Evolutionary conservation across 1,284 basidiomycete genomes (phyloP), one percentile per base, ranked within the genome.

Genomic region (Cutaneotrichosporon cutaneum): DNA sequence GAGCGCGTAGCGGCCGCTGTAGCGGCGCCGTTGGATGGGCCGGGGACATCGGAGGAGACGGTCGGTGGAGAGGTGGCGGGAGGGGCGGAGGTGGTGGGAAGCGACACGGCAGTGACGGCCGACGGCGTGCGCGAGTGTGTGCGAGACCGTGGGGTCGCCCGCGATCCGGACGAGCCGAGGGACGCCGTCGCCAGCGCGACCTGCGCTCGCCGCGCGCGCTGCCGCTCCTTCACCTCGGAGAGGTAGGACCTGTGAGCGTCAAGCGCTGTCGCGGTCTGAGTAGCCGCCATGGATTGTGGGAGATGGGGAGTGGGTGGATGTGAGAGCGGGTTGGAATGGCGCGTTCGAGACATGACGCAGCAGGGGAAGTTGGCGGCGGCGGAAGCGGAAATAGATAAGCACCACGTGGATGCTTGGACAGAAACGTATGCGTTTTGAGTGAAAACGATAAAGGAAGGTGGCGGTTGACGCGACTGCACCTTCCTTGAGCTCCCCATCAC

Each of bases 201-300:
- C 78, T 26, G 65, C 66, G 30, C 52, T 11, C 82, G 79, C 62
- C 82, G 80, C 22, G 66, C 67, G 50, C 77, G 76, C 65, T 86
- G 84, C 0, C 78, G 72, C 14, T 75, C 72, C 21, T 82, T 81
- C 1, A 84, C 78, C 36, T 78, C 77, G 22, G 75, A 62, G 54
- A 84, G 64, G 60, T 85, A 81, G 10, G 78, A 76, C 42, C 69
- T 67, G 71, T 88, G 87, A 3, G 80, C 75, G 0, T 81, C 74
- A 59, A 88, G 82, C 13, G 68, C 22, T 6, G 36, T 39, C 18
- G 36, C 14, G 13, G 36, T 39, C 14, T 39, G 36, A 5, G 36
- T 39, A 5, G 27, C 26, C 18, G 50, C 50, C 50, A 52, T 52
- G 22, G 35, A 32, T 5, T n/a, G n/a, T n/a, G n/a, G n/a, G n/a